Evolutionary conservation across 108 stramenopile species (phyloP).

Genomic region (Discostella pseudostelligera): DNA sequence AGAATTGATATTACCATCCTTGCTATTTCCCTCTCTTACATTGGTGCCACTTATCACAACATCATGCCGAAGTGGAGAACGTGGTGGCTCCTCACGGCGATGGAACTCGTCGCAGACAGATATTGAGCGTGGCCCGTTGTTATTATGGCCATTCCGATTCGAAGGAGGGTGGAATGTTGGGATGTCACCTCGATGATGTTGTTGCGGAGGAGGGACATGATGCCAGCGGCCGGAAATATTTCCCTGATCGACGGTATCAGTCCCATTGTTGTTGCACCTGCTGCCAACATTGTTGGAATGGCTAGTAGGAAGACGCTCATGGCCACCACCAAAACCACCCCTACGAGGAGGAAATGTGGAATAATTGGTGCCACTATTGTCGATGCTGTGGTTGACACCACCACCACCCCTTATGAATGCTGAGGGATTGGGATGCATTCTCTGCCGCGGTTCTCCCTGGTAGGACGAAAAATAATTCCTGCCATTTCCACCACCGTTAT

Average conservation of each 20-base stretch:
- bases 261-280: conserved; percentile 1
- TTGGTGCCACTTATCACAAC: not conserved
- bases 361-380: not conserved
- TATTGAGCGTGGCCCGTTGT: not conserved
- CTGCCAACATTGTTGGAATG: not conserved
- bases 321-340: too few relatives aligned
- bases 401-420: too few relatives aligned
- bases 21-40: not conserved
- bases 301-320: not conserved
- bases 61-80: not conserved
- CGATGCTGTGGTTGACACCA: not conserved
- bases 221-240: not conserved
- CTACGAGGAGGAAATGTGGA: not conserved
- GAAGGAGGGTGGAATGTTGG: not conserved
- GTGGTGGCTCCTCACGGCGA: not conserved
- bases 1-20: too few relatives aligned
- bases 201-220: not conserved
- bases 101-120: not conserved
- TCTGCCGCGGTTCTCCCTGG: not conserved
- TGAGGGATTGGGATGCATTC: too few relatives aligned
- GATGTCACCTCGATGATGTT: not conserved
- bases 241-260: not conserved
- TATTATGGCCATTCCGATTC: not conserved
- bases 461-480: not conserved
- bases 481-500: too few relatives aligned